phyloP scores from a whole-genome alignment of 805 yeast species.

The Pichia sporocuriosa region DNA sequence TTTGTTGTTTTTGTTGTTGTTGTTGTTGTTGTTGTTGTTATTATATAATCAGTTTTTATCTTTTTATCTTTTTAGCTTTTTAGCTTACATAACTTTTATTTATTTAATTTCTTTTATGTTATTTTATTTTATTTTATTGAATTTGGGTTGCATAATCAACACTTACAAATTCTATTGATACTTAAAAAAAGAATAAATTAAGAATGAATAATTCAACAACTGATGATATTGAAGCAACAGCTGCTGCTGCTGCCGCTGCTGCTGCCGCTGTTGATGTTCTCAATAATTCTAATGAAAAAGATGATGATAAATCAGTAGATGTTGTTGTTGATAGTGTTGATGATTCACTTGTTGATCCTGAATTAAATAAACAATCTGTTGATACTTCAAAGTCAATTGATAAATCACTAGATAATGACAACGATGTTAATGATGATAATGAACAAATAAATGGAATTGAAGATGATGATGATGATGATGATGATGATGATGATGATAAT shows the following conservation, averaged over 20 bases:
- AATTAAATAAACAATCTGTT: slow-evolving; percentile 6
- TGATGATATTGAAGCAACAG: not conserved
- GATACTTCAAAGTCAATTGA: no score
- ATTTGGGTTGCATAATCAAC: no score
- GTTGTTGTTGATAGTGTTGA: slow-evolving; percentile 1
- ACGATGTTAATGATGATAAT: no score
- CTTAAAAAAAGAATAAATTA: no score
- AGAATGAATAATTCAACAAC: not conserved
- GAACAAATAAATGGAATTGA: no score
- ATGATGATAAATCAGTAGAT: slow-evolving; percentile 1
- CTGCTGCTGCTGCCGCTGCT: slow-evolving; percentile 28
- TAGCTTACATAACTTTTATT: not conserved
- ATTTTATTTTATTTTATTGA: no score
- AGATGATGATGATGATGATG: not conserved
- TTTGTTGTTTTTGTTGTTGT: not conserved
- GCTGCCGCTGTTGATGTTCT: slow-evolving; percentile 29
- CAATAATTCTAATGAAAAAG: slow-evolving; percentile 1
- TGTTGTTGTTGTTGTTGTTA: not conserved
- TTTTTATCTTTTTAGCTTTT: not conserved
- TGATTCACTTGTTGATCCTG: slow-evolving; percentile 8
- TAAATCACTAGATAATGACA: not conserved
- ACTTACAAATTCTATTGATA: no score
- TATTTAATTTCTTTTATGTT: no score
- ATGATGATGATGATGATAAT: not conserved
- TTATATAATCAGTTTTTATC: not conserved